These are phyloP conservation scores for Coriolopsis trogii DNA, from an alignment of 1,284 basidiomycete genomes.

Conservation along the genomic window DNA sequence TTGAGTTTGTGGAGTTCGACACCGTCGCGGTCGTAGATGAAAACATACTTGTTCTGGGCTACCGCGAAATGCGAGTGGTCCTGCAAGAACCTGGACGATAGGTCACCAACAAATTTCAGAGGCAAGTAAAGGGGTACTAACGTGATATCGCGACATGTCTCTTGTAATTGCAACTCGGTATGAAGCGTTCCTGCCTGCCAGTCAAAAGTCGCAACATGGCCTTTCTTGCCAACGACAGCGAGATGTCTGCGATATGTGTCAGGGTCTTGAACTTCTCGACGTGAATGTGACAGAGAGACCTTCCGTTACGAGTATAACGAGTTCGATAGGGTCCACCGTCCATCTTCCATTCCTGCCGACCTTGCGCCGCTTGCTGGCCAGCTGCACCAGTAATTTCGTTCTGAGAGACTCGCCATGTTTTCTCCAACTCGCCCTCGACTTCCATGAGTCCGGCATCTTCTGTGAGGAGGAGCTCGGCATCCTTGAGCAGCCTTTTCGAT, in stretches of 20 bases:
- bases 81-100: constrained; percentile 78
- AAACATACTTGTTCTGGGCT: constrained; percentile 96
- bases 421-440: constrained; percentile 78
- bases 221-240: constrained; percentile 80
- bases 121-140: constrained; percentile 39
- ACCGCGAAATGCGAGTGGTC: constrained; percentile 94
- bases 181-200: constrained; percentile 90
- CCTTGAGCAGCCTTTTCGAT: constrained; percentile 59
- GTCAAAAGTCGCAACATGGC: constrained; percentile 95
- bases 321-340: constrained; percentile 87
- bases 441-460: constrained; percentile 74
- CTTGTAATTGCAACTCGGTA: constrained; percentile 87
- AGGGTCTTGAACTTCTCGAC: not conserved
- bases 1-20: constrained; percentile 90
- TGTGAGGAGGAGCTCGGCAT: constrained; percentile 66
- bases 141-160: constrained; percentile 92
- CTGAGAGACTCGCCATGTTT: constrained; percentile 90
- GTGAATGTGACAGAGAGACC: constrained; percentile 48
- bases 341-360: constrained; percentile 80
- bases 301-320: constrained; percentile 90
- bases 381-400: constrained; percentile 73
- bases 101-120: constrained; percentile 1
- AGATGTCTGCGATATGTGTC: constrained; percentile 59
- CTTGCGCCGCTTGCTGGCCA: constrained; percentile 74
- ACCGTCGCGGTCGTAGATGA: constrained; percentile 94